phyloP scores from a whole-genome alignment of 164 flowering plant species.

The Chimonanthus praecox region DNA sequence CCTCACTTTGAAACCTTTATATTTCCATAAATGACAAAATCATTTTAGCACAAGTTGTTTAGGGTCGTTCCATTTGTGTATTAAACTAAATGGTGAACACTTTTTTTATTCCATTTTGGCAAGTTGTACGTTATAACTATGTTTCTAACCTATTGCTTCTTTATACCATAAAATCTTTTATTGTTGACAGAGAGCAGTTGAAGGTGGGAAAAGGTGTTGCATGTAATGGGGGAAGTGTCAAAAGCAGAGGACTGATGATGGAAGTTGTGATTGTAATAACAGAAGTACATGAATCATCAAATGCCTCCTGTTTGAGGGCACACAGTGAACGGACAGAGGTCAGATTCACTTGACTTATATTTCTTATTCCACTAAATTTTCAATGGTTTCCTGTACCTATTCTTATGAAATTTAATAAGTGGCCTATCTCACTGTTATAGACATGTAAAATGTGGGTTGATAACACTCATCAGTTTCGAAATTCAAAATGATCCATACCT shows the following conservation, averaged over 20 bases:
- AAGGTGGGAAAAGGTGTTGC: constrained; percentile 65
- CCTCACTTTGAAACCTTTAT: background rate
- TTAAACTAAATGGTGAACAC: background rate
- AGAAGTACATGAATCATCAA: constrained; percentile 30
- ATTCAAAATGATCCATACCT: background rate
- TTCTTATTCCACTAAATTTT: background rate
- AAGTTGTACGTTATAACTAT: background rate
- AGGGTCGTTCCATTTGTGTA: background rate
- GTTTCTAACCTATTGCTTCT: background rate
- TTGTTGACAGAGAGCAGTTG: constrained; percentile 35
- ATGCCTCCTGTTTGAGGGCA: constrained; percentile 35
- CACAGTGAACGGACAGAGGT: constrained; percentile 55
- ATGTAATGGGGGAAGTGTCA: constrained; percentile 23
- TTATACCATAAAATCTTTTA: background rate
- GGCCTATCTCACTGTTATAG: background rate
- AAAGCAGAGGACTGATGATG: constrained; percentile 28
- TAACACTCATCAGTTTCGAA: background rate
- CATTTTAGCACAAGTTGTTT: no score
- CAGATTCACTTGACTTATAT: constrained; percentile 5
- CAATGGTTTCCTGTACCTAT: background rate
- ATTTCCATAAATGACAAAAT: background rate
- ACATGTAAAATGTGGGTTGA: background rate
- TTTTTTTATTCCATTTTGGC: background rate
- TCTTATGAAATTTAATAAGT: background rate
- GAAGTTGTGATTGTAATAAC: constrained; percentile 72